Evolutionary conservation across 345 rosid genomes (phyloP).

Genomic region (Lumnitzera racemosa): DNA sequence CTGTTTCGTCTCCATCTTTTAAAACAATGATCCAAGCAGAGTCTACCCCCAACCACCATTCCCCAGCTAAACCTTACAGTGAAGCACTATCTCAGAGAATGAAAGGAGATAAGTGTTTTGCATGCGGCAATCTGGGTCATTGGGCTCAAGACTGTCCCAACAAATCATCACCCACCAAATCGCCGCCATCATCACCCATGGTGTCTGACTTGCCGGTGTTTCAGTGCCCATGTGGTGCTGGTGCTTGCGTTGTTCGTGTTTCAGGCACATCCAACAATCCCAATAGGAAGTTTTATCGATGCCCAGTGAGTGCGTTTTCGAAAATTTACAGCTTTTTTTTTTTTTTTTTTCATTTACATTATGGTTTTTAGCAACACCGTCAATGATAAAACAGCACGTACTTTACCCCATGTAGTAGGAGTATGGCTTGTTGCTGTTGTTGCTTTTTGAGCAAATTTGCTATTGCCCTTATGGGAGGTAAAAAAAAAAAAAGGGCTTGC

Average conservation of each 20-base stretch:
- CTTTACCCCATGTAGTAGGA: neutral
- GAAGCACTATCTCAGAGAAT: constrained; percentile 1
- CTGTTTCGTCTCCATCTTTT: too few species aligned
- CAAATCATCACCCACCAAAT: constrained; percentile 2
- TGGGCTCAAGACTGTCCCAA: constrained; percentile 24
- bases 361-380: neutral
- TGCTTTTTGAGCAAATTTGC: neutral
- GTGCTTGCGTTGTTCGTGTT: constrained; percentile 13
- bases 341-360: neutral
- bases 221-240: constrained; percentile 26
- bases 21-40: too few species aligned
- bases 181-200: neutral
- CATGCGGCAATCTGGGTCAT: constrained; percentile 22
- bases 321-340: neutral
- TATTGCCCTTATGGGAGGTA: too few species aligned
- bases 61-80: too few species aligned
- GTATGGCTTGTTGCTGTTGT: neutral
- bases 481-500: too few species aligned
- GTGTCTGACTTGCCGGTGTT: constrained; percentile 14
- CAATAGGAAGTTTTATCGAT: constrained; percentile 23
- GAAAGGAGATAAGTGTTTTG: constrained; percentile 12
- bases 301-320: constrained; percentile 13
- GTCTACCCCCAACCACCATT: too few species aligned
- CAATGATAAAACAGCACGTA: neutral
- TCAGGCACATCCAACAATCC: constrained; percentile 17